Percentiles rank a stretch among this genome's conserved stretches.
Conservation (phyloP, 345 rosid genomes). For the Tarenaya hassleriana region DNA sequence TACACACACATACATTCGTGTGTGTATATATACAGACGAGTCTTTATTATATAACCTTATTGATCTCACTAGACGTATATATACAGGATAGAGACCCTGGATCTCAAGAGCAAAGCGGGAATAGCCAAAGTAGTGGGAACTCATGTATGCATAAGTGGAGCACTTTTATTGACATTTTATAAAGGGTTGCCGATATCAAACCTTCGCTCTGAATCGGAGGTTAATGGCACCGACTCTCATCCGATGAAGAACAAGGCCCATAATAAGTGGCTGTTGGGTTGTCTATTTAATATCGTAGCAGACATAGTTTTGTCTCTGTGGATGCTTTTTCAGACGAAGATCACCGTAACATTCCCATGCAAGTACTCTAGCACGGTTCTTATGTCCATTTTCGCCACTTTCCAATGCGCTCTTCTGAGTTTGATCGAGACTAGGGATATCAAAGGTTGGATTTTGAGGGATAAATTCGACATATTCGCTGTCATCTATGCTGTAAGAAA, state of each 20-base stretch:
- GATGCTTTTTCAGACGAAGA: conserved; percentile 47
- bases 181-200: conserved; percentile 41
- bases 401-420: conserved; percentile 46
- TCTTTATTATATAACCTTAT: not conserved
- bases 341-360: conserved; percentile 40
- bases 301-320: conserved; percentile 38
- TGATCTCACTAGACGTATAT: not conserved
- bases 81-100: conserved; percentile 45
- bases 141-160: conserved; percentile 45
- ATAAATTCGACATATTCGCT: conserved; percentile 33
- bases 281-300: conserved; percentile 29
- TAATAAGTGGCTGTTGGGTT: conserved; percentile 42
- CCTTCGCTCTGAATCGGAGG: conserved; percentile 14
- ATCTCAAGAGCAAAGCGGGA: conserved; percentile 37
- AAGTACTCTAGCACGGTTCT: conserved; percentile 53
- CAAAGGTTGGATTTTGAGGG: conserved; percentile 39
- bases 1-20: too few relatives aligned
- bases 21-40: too few relatives aligned
- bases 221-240: not conserved
- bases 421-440: conserved; percentile 32
- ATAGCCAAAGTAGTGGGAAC: conserved; percentile 42
- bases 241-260: conserved; percentile 23
- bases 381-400: conserved; percentile 43
- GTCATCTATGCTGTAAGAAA: conserved; percentile 45
- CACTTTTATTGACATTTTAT: conserved; percentile 46